Evolutionary conservation across 352 stramenopile species (phyloP).

Genomic region (Blastocystis sp.): DNA sequence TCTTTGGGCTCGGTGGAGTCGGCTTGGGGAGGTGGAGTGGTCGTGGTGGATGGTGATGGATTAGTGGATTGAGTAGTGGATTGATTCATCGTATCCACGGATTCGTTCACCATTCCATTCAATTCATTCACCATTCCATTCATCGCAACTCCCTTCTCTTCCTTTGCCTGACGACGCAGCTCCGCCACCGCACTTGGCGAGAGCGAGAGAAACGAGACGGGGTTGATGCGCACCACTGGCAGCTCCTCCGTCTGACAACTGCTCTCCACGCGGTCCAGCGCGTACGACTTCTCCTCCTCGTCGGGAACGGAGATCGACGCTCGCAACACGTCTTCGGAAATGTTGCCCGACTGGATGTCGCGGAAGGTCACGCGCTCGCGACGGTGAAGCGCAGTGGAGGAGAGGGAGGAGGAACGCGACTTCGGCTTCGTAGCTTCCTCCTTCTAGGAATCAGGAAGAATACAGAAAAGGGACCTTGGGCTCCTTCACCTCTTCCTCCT

Average conservation of each 20-base stretch:
- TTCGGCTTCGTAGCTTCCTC: neutral
- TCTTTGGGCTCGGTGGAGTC: neutral
- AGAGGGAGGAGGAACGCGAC: neutral
- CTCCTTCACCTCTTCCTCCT: neutral
- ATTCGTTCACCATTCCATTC: too few relatives aligned
- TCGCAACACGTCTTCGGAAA: neutral
- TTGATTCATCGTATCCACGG: too few relatives aligned
- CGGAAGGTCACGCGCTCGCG: conserved; percentile 40
- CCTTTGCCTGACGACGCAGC: neutral
- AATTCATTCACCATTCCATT: too few relatives aligned
- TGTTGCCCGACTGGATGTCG: conserved; percentile 13
- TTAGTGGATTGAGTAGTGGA: too few relatives aligned
- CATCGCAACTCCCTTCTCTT: too few relatives aligned
- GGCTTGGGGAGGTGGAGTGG: neutral
- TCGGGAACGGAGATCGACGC: neutral
- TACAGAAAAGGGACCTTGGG: neutral
- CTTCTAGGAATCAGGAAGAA: conserved; percentile 8
- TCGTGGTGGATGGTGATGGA: neutral
- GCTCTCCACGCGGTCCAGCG: conserved; percentile 1
- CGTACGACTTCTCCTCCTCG: conserved; percentile 14
- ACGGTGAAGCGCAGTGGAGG: neutral
- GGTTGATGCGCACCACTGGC: conserved; percentile 20
- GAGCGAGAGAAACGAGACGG: neutral
- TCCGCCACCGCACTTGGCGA: neutral
- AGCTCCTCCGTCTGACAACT: neutral